phyloP scores from a whole-genome alignment of 148 eudicot genomes.

The Selenicereus undatus region DNA sequence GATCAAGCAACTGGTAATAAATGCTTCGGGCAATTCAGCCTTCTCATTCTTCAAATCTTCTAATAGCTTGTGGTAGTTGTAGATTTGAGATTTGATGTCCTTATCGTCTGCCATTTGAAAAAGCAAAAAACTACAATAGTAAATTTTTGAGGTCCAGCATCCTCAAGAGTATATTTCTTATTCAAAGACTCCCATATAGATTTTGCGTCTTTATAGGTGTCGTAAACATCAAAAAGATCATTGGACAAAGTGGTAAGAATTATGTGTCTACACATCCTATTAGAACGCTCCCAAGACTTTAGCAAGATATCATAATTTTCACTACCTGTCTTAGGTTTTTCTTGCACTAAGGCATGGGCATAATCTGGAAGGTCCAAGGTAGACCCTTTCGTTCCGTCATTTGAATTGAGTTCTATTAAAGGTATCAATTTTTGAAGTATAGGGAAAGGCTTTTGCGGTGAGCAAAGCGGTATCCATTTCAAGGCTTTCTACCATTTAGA shows the following conservation, averaged over 20 bases:
- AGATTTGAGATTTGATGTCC: background rate
- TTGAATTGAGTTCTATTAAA: too few relatives aligned
- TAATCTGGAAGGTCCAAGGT: too few relatives aligned
- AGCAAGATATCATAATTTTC: too few relatives aligned
- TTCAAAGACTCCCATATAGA: background rate
- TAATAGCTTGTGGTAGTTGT: background rate
- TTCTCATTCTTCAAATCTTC: constrained; percentile 3
- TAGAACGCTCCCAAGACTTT: background rate
- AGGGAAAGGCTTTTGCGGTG: too few relatives aligned
- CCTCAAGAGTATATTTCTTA: background rate
- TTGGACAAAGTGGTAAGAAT: background rate
- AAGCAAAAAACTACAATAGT: background rate
- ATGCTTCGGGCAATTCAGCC: background rate
- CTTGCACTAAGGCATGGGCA: too few relatives aligned
- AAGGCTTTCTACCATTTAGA: too few relatives aligned
- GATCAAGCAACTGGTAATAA: background rate
- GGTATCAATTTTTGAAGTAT: too few relatives aligned
- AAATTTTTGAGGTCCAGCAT: background rate
- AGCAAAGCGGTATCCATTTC: too few relatives aligned
- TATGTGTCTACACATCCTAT: background rate
- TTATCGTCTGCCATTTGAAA: background rate
- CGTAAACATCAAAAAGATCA: background rate
- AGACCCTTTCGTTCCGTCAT: too few relatives aligned
- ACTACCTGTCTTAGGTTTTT: too few relatives aligned
- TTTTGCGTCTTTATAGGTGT: background rate